Percentiles rank a stretch among this genome's conserved stretches.
phyloP scores from a whole-genome alignment of 2,329 filamentous ascomycete genomes.

The Whalleya microplaca region DNA sequence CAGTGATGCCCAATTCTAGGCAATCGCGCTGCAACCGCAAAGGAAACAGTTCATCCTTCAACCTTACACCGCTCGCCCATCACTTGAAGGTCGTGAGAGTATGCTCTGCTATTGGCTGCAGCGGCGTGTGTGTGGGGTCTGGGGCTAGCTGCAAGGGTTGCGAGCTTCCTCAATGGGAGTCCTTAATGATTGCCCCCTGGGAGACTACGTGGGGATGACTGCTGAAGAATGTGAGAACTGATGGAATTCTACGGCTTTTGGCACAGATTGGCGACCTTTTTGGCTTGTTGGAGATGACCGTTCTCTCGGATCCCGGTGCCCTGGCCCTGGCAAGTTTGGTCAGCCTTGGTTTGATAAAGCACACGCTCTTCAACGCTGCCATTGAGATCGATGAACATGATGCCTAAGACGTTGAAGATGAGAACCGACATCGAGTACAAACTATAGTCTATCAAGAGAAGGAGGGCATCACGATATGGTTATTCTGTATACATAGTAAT shows the following conservation, averaged over 20 bases:
- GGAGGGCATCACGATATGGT: neutral
- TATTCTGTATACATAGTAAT: too few relatives aligned
- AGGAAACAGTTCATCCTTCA: neutral
- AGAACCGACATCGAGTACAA: too few relatives aligned
- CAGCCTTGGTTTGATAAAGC: neutral
- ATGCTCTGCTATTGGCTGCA: constrained; percentile 4
- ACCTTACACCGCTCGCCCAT: neutral
- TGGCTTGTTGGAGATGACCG: neutral
- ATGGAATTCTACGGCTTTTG: neutral
- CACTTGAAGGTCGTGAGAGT: constrained; percentile 2
- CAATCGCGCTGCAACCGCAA: neutral
- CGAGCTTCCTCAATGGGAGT: constrained; percentile 12
- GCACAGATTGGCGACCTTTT: neutral
- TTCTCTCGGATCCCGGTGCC: neutral
- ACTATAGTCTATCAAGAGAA: neutral
- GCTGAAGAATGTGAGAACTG: neutral
- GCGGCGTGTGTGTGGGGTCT: constrained; percentile 5
- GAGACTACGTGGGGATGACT: constrained; percentile 1
- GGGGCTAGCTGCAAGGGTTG: constrained; percentile 10
- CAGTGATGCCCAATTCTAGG: neutral
- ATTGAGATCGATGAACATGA: neutral
- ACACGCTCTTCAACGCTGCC: neutral
- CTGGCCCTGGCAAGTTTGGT: neutral
- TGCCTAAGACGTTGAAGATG: neutral
- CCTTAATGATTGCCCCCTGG: neutral